phyloP scores from a whole-genome alignment of 1,139 yeast genomes.

The Starmera stellimalicola region DNA sequence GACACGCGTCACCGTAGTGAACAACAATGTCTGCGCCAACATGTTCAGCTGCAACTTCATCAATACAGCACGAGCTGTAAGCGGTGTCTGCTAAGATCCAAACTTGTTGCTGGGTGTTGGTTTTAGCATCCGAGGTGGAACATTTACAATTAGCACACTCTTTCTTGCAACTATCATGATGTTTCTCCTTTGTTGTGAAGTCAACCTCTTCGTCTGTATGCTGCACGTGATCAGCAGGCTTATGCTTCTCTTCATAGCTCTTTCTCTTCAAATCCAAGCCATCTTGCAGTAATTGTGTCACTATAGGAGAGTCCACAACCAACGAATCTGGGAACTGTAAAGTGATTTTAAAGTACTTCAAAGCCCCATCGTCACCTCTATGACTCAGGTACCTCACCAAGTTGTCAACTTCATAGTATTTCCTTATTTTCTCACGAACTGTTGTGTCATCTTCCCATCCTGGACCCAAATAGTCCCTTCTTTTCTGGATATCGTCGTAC shows the following conservation, averaged over 20 bases:
- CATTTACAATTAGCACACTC: conserved; percentile 17
- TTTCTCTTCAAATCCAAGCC: conserved; percentile 8
- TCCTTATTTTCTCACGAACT: conserved; percentile 26
- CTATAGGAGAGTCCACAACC: conserved; percentile 68
- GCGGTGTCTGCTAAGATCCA: conserved; percentile 93
- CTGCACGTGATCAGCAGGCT: conserved; percentile 1
- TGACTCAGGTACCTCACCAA: conserved; percentile 30
- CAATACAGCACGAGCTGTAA: conserved; percentile 91
- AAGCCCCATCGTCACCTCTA: conserved; percentile 20
- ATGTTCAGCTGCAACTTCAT: conserved; percentile 95
- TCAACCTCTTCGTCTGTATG: neutral
- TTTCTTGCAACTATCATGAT: conserved; percentile 13
- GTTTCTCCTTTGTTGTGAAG: conserved; percentile 4
- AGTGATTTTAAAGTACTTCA: conserved; percentile 45
- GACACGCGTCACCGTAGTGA: conserved; percentile 93
- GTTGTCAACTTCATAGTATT: conserved; percentile 45
- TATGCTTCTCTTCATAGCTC: conserved; percentile 1
- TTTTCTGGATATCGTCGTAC: conserved; percentile 23
- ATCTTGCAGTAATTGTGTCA: conserved; percentile 42
- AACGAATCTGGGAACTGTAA: conserved; percentile 84
- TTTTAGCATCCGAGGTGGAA: conserved; percentile 22
- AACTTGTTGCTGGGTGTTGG: conserved; percentile 24
- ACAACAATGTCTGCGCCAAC: conserved; percentile 77
- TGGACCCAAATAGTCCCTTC: conserved; percentile 27
- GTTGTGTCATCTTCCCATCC: conserved; percentile 19